Evolutionary conservation across 805 yeast species (phyloP), one percentile per base, ranked within the genome.

Genomic region (Saccharomycopsis oosterbeekiorum): DNA sequence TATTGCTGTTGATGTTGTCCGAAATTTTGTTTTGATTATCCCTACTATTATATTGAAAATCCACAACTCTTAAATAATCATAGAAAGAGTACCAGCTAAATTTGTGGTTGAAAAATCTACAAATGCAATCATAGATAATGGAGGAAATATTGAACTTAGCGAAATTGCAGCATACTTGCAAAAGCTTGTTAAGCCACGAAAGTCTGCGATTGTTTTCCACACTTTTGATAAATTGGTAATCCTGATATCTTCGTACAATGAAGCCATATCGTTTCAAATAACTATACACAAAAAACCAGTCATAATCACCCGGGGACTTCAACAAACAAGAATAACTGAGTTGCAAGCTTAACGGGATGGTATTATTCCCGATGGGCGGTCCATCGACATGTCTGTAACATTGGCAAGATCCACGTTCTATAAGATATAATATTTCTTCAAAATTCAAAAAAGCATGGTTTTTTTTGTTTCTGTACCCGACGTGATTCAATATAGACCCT

Each of bases 221-320:
- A 21, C 8, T 6, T 47, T 21, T 24, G n/a, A 12, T 47, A n/a
- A 47, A 47, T 26, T 47, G 53, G 17, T 47, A 47, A 24, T 58
- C 51, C 21, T 34, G n/a, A 26, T 55, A 64, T 59, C 78, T 65
- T 60, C 75, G 69, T 10, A 85, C 83, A n/a, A 83, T 73, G 68
- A 84, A 88, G 0, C 96, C 96, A 59, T 80, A 76, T 65, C 90
- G 76, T 64, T 84, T 84, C 63, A 88, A 74, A 57, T 83, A 76
- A 0, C 86, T 75, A 70, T 83, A 88, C 0, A 84, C 88, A 61
- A 79, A 79, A 60, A 80, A 81, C 59, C 73, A 70, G 59, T 82
- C 84, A 24, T 79, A 66, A 24, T 72, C 73, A 15, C 72, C 73
- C 8, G 69, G 63, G 24, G 65, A 64, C 11, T 62, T 61, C 12